phyloP scores from a whole-genome alignment of 768 basidiomycete species.

The Tricholoma flavovirens region DNA sequence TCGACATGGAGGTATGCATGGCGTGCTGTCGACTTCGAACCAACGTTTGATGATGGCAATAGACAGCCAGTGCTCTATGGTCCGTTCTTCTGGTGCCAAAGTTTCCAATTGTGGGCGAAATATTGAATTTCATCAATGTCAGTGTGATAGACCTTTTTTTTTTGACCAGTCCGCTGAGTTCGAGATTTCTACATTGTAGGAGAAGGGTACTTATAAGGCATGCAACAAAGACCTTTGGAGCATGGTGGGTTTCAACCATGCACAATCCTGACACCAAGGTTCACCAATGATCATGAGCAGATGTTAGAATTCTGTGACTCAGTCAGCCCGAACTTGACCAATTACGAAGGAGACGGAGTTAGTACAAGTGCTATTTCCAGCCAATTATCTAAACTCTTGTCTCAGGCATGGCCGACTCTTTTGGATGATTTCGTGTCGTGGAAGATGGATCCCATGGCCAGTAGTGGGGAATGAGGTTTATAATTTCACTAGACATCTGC shows the following conservation, averaged over 20 bases:
- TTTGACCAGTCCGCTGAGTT: background rate
- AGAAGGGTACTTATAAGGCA: slow-evolving; percentile 62
- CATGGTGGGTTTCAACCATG: slow-evolving; percentile 50
- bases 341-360: slow-evolving; percentile 76
- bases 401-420: slow-evolving; percentile 77
- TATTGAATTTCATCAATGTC: slow-evolving; percentile 64
- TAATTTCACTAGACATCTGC: background rate
- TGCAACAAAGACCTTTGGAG: slow-evolving; percentile 83
- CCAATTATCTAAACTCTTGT: slow-evolving; percentile 2
- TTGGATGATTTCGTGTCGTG: slow-evolving; percentile 74
- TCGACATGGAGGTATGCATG: slow-evolving; percentile 69
- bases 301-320: slow-evolving; percentile 72
- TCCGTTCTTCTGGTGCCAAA: slow-evolving; percentile 64
- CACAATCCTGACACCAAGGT: background rate
- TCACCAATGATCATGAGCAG: slow-evolving; percentile 28
- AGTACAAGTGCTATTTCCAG: slow-evolving; percentile 17
- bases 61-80: slow-evolving; percentile 75
- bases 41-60: background rate
- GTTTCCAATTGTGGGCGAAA: slow-evolving; percentile 59
- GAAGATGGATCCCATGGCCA: slow-evolving; percentile 36
- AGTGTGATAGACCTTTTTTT: slow-evolving; percentile 14
- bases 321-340: slow-evolving; percentile 50
- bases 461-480: background rate
- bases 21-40: background rate
- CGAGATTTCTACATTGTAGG: slow-evolving; percentile 26